Evolutionary conservation across 768 basidiomycete species (phyloP), one percentile per base, ranked within the genome.

Genomic region (Tulasnella sp.): DNA sequence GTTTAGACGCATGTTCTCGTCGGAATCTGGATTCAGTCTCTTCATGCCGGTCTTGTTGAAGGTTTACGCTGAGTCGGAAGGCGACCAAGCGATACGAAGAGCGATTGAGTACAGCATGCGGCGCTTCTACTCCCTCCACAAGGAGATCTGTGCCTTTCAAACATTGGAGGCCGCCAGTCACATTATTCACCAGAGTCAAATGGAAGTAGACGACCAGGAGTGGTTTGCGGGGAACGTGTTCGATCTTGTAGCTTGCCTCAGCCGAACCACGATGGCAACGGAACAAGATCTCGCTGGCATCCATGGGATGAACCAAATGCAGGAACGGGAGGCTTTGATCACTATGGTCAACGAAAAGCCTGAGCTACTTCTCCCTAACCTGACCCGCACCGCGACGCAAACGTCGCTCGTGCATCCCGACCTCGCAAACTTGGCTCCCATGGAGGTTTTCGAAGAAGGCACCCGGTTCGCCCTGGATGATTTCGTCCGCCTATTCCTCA

Each of bases 1-100:
- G 22, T 94, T 93, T 80, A 86, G 88, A 38, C 88, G 92, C n/a
- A 82, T 94, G 25, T 92, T 93, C 81, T 88, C 88, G 8, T 88
- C 90, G 1, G 89, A 89, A 19, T 88, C 88, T 38, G 91, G 89
- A 34, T 94, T 92, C 81, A 87, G 87, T 3, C 85, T 93, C 36
- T 92, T 93, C 82, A 90, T 94, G 86, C 90, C 91, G 0, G 86
- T 87, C 3, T 83, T 94, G 15, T 82, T 92, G 79, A 92, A 92
- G 79, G 85, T 89, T 31, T 94, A 92, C 80, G 84, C 88, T 11
- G 90, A 92, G 80, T 85, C 87, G 1, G 86, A 89, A 39, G 79
- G 81, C 2, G 86, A 91, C 79, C 80, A 82, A 0, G 88, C 88
- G 6, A 91, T 94, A 68, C 86, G 86, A 70, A 82, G 84, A 17